A percentile compares a stretch with the other conserved stretches of the same genome.
Conservation (phyloP, 352 stramenopile species). For the Phytophthora chlamydospora region DNA sequence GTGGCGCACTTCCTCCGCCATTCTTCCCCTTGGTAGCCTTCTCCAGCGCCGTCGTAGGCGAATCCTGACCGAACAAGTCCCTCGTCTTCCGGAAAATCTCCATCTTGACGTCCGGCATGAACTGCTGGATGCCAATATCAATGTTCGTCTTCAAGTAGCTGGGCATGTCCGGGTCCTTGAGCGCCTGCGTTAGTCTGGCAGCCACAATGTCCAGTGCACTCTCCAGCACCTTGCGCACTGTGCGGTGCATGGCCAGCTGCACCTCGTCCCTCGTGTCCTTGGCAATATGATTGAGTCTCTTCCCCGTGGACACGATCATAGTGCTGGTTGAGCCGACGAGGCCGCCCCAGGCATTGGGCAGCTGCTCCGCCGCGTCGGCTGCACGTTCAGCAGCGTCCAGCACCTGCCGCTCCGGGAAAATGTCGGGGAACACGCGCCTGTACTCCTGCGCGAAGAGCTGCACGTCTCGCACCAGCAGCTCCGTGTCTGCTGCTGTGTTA, state of each 20-base stretch:
- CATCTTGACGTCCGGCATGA: constrained; percentile 90
- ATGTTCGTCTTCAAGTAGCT: constrained; percentile 85
- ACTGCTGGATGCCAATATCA: constrained; percentile 84
- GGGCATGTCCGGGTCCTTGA: constrained; percentile 89
- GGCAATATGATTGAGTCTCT: constrained; percentile 83
- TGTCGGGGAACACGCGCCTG: constrained; percentile 78
- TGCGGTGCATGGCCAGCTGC: constrained; percentile 82
- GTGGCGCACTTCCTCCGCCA: neutral
- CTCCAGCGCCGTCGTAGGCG: constrained; percentile 12
- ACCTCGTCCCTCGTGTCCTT: constrained; percentile 87
- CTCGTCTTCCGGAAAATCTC: constrained; percentile 88
- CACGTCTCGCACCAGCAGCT: constrained; percentile 66
- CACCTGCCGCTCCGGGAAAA: constrained; percentile 77
- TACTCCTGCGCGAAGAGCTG: constrained; percentile 83
- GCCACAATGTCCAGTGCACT: constrained; percentile 81
- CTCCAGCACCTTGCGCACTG: constrained; percentile 78
- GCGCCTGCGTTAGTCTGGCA: constrained; percentile 67
- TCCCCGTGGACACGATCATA: constrained; percentile 82
- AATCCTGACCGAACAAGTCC: constrained; percentile 67
- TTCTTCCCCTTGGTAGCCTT: constrained; percentile 16
- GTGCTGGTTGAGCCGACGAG: constrained; percentile 80
- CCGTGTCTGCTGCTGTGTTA: constrained; percentile 5
- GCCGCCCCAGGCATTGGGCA: constrained; percentile 54
- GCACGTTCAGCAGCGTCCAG: constrained; percentile 58
- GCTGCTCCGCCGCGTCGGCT: constrained; percentile 38